Evolutionary conservation across 176 grass and related monocot species (phyloP).

Genomic region (Musa schizocarpa): DNA sequence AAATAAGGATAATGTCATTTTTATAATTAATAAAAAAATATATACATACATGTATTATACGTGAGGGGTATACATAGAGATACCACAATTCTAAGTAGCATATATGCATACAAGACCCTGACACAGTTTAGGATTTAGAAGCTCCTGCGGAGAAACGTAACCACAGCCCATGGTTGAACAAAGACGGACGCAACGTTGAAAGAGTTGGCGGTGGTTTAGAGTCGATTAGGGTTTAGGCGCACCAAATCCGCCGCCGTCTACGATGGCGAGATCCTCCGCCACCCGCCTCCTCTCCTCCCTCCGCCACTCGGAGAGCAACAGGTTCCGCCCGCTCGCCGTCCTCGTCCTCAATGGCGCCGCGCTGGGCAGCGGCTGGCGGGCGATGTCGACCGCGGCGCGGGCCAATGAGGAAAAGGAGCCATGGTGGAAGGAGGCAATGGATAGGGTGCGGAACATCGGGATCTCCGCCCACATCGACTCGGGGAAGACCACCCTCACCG

Average conservation of each 20-base stretch:
- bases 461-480: conserved; percentile 99
- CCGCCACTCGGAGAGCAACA: conserved; percentile 7
- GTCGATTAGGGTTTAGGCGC: not conserved
- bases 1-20: too few relatives aligned
- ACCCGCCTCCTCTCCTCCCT: conserved; percentile 33
- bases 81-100: too few relatives aligned
- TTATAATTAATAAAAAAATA: too few relatives aligned
- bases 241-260: conserved; percentile 10
- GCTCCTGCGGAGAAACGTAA: not conserved
- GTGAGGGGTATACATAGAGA: too few relatives aligned
- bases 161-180: not conserved
- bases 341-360: conserved; percentile 24
- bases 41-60: too few relatives aligned
- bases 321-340: conserved; percentile 21
- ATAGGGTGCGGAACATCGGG: conserved; percentile 82
- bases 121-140: not conserved
- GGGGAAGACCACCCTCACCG: conserved; percentile 90
- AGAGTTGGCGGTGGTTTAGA: too few relatives aligned
- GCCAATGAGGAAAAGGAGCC: conserved; percentile 72
- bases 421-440: conserved; percentile 79
- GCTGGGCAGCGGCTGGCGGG: conserved; percentile 12
- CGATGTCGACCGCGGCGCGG: conserved; percentile 28
- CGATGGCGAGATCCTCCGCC: conserved; percentile 31
- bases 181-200: too few relatives aligned
- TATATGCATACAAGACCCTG: too few relatives aligned